These are phyloP conservation scores for Gossypium gossypioides DNA, from an alignment of 441 rosid genomes.

Conservation along the genomic window DNA sequence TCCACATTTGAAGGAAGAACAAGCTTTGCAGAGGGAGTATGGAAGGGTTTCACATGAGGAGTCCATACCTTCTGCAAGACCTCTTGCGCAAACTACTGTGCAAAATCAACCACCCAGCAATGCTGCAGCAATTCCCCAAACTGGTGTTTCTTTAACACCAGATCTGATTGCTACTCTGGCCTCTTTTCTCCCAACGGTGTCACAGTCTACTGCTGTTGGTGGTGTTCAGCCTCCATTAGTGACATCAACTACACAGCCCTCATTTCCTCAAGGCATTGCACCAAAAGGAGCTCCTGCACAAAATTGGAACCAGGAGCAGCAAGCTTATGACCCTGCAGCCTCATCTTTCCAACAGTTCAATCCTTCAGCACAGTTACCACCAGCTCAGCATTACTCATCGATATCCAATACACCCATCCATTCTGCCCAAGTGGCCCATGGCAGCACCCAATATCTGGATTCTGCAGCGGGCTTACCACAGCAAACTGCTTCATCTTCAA, in stretches of 20 bases:
- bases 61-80: slow-evolving; percentile 30
- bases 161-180: slow-evolving; percentile 77
- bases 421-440: slow-evolving; percentile 33
- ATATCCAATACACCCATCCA: slow-evolving; percentile 30
- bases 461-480: slow-evolving; percentile 33
- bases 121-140: slow-evolving; percentile 31
- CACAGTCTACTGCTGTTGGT: slow-evolving; percentile 37
- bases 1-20: slow-evolving; percentile 34
- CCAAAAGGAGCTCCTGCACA: slow-evolving; percentile 34
- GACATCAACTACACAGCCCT: slow-evolving; percentile 32
- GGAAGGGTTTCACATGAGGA: slow-evolving; percentile 42
- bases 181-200: slow-evolving; percentile 49
- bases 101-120: slow-evolving; percentile 18
- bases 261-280: slow-evolving; percentile 26
- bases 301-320: slow-evolving; percentile 46
- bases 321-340: slow-evolving; percentile 31
- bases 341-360: slow-evolving; percentile 41
- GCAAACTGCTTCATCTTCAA: slow-evolving; percentile 33
- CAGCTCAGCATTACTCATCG: slow-evolving; percentile 38
- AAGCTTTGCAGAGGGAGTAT: slow-evolving; percentile 29
- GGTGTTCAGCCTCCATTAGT: slow-evolving; percentile 32
- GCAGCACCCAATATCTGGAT: slow-evolving; percentile 36
- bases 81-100: slow-evolving; percentile 28
- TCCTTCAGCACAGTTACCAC: slow-evolving; percentile 35
- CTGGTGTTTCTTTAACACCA: slow-evolving; percentile 62